Conservation (phyloP, 495 filamentous ascomycete species). For the Hypoxylon rickii region DNA sequence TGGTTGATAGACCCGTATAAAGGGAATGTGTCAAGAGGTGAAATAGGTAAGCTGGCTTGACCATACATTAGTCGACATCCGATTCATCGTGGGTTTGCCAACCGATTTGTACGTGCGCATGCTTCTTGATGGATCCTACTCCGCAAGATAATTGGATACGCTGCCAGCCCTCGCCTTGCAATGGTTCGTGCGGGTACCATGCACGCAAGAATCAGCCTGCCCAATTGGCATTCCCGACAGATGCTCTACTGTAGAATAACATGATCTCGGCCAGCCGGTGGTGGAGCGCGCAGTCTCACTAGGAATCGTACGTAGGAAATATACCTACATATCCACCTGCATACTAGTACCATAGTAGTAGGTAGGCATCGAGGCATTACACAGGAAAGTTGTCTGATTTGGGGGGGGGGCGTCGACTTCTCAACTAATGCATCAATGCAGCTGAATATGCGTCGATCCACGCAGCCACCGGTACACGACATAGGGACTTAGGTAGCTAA, state of each 20-base stretch:
- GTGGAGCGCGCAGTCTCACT: no score
- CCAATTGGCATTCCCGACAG: conserved; percentile 26
- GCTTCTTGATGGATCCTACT: conserved; percentile 19
- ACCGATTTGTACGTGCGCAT: conserved; percentile 30
- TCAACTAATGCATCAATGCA: conserved; percentile 19
- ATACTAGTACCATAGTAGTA: no score
- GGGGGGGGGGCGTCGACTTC: conserved; percentile 4
- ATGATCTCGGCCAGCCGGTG: conserved; percentile 19
- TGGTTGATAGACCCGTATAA: conserved; percentile 3
- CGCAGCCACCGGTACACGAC: not conserved
- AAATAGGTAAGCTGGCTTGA: conserved; percentile 18
- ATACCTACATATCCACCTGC: no score
- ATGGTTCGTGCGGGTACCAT: conserved; percentile 31
- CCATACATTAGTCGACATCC: conserved; percentile 12
- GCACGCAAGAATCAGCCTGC: conserved; percentile 24
- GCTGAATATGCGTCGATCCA: conserved; percentile 14
- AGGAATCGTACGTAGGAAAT: no score
- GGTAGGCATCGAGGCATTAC: conserved; percentile 1
- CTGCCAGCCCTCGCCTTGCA: conserved; percentile 3
- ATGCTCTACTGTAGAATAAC: not conserved
- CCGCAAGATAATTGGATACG: conserved; percentile 18
- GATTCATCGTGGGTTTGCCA: conserved; percentile 15
- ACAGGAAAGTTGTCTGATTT: conserved; percentile 19
- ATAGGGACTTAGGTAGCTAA: conserved; percentile 1
- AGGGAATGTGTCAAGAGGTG: conserved; percentile 12